Evolutionary conservation across 306 rosid genomes (phyloP).

Genomic region (Castanopsis chinensis): DNA sequence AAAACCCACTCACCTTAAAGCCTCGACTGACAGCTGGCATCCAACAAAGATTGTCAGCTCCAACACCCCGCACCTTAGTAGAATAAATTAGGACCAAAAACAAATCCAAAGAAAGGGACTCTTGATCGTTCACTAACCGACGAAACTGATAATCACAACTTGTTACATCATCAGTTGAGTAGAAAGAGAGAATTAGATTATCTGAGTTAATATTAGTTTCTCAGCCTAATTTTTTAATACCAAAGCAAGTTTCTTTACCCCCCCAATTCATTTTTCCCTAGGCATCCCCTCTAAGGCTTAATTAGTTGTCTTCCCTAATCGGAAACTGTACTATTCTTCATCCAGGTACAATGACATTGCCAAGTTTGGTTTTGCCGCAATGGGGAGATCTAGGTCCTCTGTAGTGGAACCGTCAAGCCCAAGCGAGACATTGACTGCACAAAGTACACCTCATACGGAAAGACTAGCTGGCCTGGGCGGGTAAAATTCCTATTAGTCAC

Average conservation of each 20-base stretch:
- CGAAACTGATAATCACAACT: not conserved
- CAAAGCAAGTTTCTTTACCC: not conserved
- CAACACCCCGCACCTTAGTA: too few relatives aligned
- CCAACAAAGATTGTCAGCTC: too few relatives aligned
- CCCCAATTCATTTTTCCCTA: not conserved
- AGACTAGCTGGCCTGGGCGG: too few relatives aligned
- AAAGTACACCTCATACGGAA: not conserved
- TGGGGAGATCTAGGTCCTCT: conserved; percentile 53
- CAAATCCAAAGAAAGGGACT: too few relatives aligned
- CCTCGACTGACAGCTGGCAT: too few relatives aligned
- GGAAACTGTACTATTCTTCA: not conserved
- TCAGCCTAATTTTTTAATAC: not conserved
- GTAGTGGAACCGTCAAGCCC: conserved; percentile 40
- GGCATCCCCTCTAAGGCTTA: not conserved
- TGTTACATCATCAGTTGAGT: not conserved
- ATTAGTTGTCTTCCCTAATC: conserved; percentile 5
- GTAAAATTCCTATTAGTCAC: too few relatives aligned
- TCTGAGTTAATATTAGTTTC: not conserved
- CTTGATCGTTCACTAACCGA: too few relatives aligned
- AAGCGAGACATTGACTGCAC: conserved; percentile 32
- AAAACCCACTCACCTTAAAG: too few relatives aligned
- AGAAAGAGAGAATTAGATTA: not conserved
- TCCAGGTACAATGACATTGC: conserved; percentile 96
- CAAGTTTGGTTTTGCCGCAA: conserved; percentile 80
- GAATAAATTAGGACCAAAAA: too few relatives aligned